Conservation (phyloP, 371 early-diverging fungal genomes). For the Saksenaea vasiformis region DNA sequence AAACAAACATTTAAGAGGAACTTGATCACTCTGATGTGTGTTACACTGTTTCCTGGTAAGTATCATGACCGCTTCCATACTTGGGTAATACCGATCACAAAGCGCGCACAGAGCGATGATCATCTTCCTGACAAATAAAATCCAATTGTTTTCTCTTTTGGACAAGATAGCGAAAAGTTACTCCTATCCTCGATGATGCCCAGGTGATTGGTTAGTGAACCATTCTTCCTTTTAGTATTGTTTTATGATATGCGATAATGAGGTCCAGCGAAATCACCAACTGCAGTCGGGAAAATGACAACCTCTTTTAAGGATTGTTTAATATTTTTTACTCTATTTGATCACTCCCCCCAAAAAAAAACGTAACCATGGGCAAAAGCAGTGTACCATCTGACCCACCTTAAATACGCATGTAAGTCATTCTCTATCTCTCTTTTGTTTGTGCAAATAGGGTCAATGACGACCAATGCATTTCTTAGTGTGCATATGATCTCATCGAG, state of each 20-base stretch:
- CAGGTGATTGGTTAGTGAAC: neutral
- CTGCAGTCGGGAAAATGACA: conserved; percentile 1
- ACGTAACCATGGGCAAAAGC: neutral
- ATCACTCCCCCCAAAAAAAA: neutral
- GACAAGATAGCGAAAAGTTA: too few relatives aligned
- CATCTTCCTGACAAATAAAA: neutral
- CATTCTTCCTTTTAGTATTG: neutral
- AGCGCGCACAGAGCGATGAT: conserved; percentile 3
- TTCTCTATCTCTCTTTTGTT: neutral
- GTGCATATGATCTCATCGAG: too few relatives aligned
- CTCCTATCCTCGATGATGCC: too few relatives aligned
- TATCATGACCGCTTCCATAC: neutral
- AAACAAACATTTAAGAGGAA: conserved; percentile 4
- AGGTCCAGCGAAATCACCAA: neutral
- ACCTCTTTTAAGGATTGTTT: neutral
- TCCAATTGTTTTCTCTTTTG: neutral
- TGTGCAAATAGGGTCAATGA: too few relatives aligned
- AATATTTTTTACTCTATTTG: neutral
- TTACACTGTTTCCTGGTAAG: conserved; percentile 4
- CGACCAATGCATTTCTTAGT: too few relatives aligned
- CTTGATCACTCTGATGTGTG: neutral
- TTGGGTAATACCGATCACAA: conserved; percentile 1
- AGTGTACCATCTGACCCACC: neutral
- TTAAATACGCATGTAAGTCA: neutral
- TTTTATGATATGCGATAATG: neutral